These are phyloP conservation scores for Saccharomyces kudriavzevii DNA, from an alignment of 805 yeast species.

Conservation along the genomic window DNA sequence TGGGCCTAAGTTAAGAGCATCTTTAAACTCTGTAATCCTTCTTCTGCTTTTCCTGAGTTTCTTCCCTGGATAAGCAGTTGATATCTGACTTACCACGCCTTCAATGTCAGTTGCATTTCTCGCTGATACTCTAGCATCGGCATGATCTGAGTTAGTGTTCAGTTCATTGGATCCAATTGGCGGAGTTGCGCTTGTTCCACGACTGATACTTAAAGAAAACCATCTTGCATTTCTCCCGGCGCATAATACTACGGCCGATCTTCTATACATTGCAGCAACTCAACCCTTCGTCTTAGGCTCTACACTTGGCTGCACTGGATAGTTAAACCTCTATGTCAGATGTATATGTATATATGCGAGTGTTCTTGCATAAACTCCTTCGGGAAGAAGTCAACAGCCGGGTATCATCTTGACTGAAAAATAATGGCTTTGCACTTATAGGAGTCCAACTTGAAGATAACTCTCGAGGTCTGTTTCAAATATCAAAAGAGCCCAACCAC, in stretches of 20 bases:
- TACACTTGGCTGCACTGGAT: not conserved
- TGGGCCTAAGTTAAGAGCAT: conserved; percentile 74
- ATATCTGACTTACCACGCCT: not conserved
- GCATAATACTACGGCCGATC: not conserved
- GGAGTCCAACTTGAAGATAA: not conserved
- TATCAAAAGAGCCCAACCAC: not conserved
- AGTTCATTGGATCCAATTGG: not conserved
- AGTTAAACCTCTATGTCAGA: not conserved
- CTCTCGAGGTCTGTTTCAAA: not conserved
- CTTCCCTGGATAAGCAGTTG: not conserved
- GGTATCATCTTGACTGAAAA: not conserved
- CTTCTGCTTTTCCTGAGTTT: conserved; percentile 28
- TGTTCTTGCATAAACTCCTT: not conserved
- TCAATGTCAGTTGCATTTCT: not conserved
- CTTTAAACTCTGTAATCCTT: conserved; percentile 54
- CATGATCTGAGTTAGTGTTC: not conserved
- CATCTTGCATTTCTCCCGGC: not conserved
- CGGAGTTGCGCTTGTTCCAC: not conserved
- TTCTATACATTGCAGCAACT: not conserved
- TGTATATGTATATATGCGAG: not conserved
- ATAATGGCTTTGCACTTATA: not conserved
- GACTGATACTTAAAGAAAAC: not conserved
- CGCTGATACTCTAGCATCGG: not conserved
- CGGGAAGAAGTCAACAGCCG: not conserved
- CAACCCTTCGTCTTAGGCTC: not conserved